Evolutionary conservation across 306 rosid genomes (phyloP), one percentile per base, ranked within the genome.

Genomic region (Quercus berberidifolia): DNA sequence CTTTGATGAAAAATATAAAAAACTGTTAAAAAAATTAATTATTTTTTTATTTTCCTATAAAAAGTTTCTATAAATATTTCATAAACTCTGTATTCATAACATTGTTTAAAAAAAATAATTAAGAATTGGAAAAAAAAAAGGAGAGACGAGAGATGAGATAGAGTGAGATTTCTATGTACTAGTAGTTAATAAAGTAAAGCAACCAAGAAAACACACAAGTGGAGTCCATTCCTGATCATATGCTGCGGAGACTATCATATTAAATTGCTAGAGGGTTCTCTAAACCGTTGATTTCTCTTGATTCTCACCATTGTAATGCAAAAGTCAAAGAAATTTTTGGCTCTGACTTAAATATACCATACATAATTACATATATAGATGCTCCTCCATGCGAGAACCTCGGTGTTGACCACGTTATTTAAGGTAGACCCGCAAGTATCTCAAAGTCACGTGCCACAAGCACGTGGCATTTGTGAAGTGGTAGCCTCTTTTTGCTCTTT

Each of bases 381-480:
- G 52, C 73, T 60, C 64, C 62, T 75, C 78, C 33, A 65, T 72
- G 78, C 71, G 69, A 52, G 62, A 80, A 51, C 82, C 81, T 54
- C 38, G 65, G 69, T 77, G 83, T 71, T 84, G 89, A 78, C 87
- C 80, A 41, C 71, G 21, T 46, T 63, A 46, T 55, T 79, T 80
- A 51, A 33, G 68, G 68, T 79, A 78, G 70, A 87, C 78, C 63
- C 21, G 71, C 79, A n/a, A 41, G 76, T 2, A 56, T 55, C 41
- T 11, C 72, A 41, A 33, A 11, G 52, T 25, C 69, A 82, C 82
- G 84, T 73, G 79, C 81, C 80, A 17, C 13, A 43, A 63, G 83
- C 91, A 90, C 87, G 89, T 92, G 95, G 64, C 56, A 28, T 30
- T 56, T 52, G 74, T 77, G 90, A 86, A 57, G 11, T 41, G 43